A percentile compares a stretch with the other conserved stretches of the same genome.
phyloP scores from a whole-genome alignment of 768 basidiomycete genomes.

The Xanthoconium purpureum region DNA sequence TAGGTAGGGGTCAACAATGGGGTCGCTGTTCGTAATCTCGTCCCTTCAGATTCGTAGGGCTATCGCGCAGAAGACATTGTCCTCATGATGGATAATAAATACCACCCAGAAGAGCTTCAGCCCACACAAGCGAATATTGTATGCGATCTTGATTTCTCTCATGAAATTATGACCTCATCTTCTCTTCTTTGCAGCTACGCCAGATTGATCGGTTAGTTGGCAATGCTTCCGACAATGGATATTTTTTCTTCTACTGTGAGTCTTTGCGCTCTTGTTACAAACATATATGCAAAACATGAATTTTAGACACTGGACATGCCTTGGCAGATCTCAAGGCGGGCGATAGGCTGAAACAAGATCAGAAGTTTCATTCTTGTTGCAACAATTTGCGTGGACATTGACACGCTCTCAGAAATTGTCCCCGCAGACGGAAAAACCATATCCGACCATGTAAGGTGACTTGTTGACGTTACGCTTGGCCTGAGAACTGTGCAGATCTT shows the following conservation, averaged over 20 bases:
- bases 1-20: background rate
- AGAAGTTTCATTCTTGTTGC: background rate
- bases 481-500: constrained; percentile 2
- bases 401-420: background rate
- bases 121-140: background rate
- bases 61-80: constrained; percentile 23
- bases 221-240: constrained; percentile 40
- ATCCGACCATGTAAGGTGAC: constrained; percentile 1
- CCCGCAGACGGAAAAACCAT: constrained; percentile 2
- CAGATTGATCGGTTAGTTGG: constrained; percentile 42
- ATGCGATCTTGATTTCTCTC: constrained; percentile 4
- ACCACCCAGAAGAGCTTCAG: background rate
- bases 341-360: constrained; percentile 49
- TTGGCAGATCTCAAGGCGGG: background rate
- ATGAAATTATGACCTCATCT: background rate
- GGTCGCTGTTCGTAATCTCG: background rate
- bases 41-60: constrained; percentile 16
- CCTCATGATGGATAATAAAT: background rate
- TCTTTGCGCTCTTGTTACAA: background rate
- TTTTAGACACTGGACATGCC: background rate
- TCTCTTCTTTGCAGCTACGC: constrained; percentile 29
- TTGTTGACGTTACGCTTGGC: background rate
- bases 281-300: background rate
- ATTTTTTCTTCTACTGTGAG: constrained; percentile 54
- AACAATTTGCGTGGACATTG: background rate